Base-by-base conservation (phyloP, 139 green algal genomes). In the Chlorokybus atmophyticus region DNA sequence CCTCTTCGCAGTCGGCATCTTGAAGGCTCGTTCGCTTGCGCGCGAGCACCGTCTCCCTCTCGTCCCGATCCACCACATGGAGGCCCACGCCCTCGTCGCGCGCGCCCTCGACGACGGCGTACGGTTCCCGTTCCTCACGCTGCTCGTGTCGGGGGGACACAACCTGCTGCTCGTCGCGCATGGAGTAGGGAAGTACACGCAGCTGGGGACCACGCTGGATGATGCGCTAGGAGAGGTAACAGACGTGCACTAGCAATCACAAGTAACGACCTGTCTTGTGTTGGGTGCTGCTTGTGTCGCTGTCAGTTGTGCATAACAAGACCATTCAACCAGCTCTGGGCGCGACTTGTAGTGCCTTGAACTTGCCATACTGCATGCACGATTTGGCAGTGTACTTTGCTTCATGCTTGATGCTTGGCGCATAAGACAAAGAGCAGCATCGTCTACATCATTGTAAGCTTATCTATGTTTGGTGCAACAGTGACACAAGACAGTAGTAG, bases 1-100 rank as follows among this genome's bases (percentile, higher is more conserved):
- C 35, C 35, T 10, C 35, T 14, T 14, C 35, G 10, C 14, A 69
- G 85, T 97, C 8, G 90, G 90, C 3, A 85, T 93, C n/a, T 50
- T 55, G n/a, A 93, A 94, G 68, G 91, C 91, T 14, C 66, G 76
- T n/a, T 35, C 70, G 14, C 47, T 98, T 8, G 76, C 84, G 0
- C 52, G 65, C 0, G 6, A 54, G 23, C 62, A 85, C 63, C 29
- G 52, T 2, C 51, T 94, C 14, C 83, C 83, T 0, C 58, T 98
- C 0, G 68, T 98, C 4, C 65, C 71, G 3, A 78, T 97, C 8
- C 91, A 98, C 58, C 91, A 98, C 71, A 95, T 98, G 88, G 91
- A 98, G 75, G 91, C 90, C 2, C 91, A 98, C 52, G 64, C 86
- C 0, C 70, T 98, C n/a, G 80, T 97, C 24, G 84, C 84, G 0